Evolutionary conservation across 139 green algal species (phyloP), one percentile per base, ranked within the genome.

Genomic region (Micractinium conductrix): DNA sequence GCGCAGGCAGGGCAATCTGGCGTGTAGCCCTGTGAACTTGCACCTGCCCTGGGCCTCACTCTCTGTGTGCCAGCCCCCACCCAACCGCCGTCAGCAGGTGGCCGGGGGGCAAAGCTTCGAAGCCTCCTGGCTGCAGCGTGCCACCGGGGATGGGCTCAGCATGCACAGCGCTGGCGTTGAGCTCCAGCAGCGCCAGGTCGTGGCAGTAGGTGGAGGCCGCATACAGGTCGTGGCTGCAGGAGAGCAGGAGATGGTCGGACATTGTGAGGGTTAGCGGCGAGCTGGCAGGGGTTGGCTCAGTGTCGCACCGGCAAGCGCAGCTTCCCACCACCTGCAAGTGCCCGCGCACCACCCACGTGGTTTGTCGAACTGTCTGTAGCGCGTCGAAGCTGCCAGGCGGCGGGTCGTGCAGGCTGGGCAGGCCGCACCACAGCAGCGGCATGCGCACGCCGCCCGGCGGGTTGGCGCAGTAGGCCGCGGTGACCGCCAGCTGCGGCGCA

Each of bases 141-240:
- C 73, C 48, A 5, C 53, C 10, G 45, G 45, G 45, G 14, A 80
- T 68, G 48, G 73, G 73, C 17, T 30, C 14, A 26, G 40, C 37
- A 22, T 80, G 73, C n/a, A 38, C 40, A 30, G 73, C 73, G 21
- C 43, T 63, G 44, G 44, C 44, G 45, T 80, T 80, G 2, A 80
- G 73, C 45, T 80, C 73, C 19, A 80, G n/a, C 33, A 80, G 19
- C 0, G 73, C 73, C 1, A 67, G 5, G 24, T 80, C 73, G 19
- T 65, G 30, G 45, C 73, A 67, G n/a, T n/a, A 80, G 16, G 73
- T 80, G 73, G 45, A 22, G 14, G 48, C n/a, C 19, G 67, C 33
- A 35, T 48, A 74, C 28, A 33, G 37, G 19, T 74, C 68, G 33
- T 74, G n/a, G 21, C 68, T 74, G 68, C 68, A 9, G 21, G 28